Percentiles rank a stretch among this genome's conserved stretches.
Evolutionary conservation across 129 eudicot genomes (phyloP).

Genomic region (Dittrichia graveolens): DNA sequence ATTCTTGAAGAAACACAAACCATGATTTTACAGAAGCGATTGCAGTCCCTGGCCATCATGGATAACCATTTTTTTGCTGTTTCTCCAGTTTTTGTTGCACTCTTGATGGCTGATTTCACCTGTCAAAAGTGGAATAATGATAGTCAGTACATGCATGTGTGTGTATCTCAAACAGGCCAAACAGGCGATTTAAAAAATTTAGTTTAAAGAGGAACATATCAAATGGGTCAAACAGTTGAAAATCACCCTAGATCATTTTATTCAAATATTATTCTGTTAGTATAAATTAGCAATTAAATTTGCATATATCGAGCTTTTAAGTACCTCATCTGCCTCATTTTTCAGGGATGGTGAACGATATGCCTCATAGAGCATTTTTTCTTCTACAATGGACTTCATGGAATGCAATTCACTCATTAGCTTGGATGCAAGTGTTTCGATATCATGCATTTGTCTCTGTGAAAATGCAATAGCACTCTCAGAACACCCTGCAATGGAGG

Average conservation of each 20-base stretch:
- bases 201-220: not conserved
- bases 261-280: not conserved
- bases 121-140: conserved; percentile 29
- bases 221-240: not conserved
- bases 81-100: conserved; percentile 73
- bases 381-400: conserved; percentile 73
- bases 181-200: not conserved
- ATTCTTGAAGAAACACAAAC: conserved; percentile 42
- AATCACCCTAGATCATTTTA: conserved; percentile 8
- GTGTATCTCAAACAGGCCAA: not conserved
- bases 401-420: conserved; percentile 73
- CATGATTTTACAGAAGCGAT: conserved; percentile 93
- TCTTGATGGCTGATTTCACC: conserved; percentile 71
- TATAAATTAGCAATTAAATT: too few species aligned
- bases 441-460: conserved; percentile 85
- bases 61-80: conserved; percentile 68
- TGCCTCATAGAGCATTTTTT: conserved; percentile 60
- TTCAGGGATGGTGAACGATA: conserved; percentile 51
- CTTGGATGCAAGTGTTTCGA: conserved; percentile 72
- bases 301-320: not conserved
- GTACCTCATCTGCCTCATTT: conserved; percentile 86
- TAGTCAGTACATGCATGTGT: not conserved
- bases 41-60: conserved; percentile 91
- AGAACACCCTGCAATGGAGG: conserved; percentile 64
- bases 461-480: conserved; percentile 86